phyloP scores from a whole-genome alignment of 495 filamentous ascomycete species.

The Aspergillus coremiiformis region DNA sequence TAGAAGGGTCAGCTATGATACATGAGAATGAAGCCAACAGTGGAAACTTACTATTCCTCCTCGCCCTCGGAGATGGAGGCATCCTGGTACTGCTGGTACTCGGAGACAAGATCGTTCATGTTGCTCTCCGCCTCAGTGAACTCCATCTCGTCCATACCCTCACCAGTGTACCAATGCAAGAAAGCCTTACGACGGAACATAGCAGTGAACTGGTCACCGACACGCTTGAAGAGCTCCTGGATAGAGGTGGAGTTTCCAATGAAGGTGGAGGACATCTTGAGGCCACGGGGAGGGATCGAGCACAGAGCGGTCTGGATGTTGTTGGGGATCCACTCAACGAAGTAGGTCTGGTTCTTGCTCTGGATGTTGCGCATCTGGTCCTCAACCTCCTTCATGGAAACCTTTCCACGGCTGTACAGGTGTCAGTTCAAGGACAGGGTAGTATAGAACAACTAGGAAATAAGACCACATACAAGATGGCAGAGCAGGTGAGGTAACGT shows the following conservation, averaged over 20 bases:
- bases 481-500: conserved; percentile 98
- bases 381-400: conserved; percentile 99
- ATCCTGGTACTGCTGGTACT: conserved; percentile 99
- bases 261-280: conserved; percentile 99
- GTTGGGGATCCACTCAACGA: conserved; percentile 99
- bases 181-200: conserved; percentile 99
- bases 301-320: conserved; percentile 99
- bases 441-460: background rate
- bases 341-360: conserved; percentile 99
- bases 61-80: conserved; percentile 74
- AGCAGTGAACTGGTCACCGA: conserved; percentile 98
- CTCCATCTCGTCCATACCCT: conserved; percentile 99
- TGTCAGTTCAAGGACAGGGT: background rate
- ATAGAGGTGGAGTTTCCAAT: conserved; percentile 99
- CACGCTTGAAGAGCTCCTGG: conserved; percentile 99
- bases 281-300: conserved; percentile 95
- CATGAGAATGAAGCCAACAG: background rate
- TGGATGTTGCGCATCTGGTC: conserved; percentile 99
- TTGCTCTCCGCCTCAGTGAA: conserved; percentile 99
- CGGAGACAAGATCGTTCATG: conserved; percentile 99
- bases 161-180: conserved; percentile 99
- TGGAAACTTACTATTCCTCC: conserved; percentile 53
- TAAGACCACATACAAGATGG: conserved; percentile 67
- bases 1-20: conserved; percentile 11
- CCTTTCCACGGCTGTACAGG: conserved; percentile 76